phyloP scores from a whole-genome alignment of 768 basidiomycete species.

The Termitomyces sp. region DNA sequence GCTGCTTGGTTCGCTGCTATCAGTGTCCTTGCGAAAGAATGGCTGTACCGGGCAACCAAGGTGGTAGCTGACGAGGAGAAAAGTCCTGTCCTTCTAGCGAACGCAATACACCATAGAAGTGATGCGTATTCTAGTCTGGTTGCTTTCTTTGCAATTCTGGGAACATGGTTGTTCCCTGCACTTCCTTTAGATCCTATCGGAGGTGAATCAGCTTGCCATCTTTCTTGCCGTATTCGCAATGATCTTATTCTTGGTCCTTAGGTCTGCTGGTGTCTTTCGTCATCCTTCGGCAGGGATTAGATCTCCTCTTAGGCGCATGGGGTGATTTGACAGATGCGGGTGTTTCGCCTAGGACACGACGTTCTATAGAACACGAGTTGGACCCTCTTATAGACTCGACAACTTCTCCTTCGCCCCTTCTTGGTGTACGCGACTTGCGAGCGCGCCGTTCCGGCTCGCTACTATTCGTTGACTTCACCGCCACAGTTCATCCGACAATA shows the following conservation, averaged over 20 bases:
- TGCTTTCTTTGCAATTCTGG: constrained; percentile 89
- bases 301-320: constrained; percentile 66
- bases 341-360: constrained; percentile 54
- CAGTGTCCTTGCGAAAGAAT: constrained; percentile 85
- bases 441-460: constrained; percentile 79
- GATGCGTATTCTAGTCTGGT: constrained; percentile 94
- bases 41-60: constrained; percentile 87
- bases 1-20: constrained; percentile 94
- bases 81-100: constrained; percentile 91
- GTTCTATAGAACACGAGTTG: constrained; percentile 54
- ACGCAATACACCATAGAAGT: constrained; percentile 96
- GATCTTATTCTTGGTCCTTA: constrained; percentile 24
- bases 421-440: constrained; percentile 54
- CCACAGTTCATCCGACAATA: constrained; percentile 59
- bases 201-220: constrained; percentile 45
- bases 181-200: constrained; percentile 92
- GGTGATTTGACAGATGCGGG: constrained; percentile 85
- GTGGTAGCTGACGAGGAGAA: constrained; percentile 89
- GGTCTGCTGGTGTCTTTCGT: constrained; percentile 88
- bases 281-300: constrained; percentile 77
- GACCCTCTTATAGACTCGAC: constrained; percentile 46
- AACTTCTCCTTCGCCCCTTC: constrained; percentile 33
- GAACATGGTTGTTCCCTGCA: constrained; percentile 83
- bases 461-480: constrained; percentile 81
- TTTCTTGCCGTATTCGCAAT: neutral